Percentiles rank a stretch among this genome's conserved stretches.
Evolutionary conservation across 2,329 filamentous ascomycete species (phyloP).

Genomic region (Fusarium concolor): DNA sequence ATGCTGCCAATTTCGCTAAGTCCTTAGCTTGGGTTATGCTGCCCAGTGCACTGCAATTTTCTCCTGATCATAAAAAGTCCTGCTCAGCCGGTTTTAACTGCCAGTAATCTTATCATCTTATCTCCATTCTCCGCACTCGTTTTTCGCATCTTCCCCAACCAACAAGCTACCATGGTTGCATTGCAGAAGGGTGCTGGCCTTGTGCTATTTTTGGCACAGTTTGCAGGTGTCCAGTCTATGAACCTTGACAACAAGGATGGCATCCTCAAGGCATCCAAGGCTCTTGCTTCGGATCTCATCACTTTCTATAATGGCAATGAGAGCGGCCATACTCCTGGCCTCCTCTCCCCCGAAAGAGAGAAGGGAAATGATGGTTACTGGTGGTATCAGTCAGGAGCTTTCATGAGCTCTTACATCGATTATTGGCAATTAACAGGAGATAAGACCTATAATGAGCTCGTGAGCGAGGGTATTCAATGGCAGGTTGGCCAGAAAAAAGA

Average conservation of each 20-base stretch:
- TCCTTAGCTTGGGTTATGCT: neutral
- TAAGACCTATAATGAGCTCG: slow-evolving; percentile 68
- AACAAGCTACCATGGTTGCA: slow-evolving; percentile 3
- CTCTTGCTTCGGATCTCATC: slow-evolving; percentile 63
- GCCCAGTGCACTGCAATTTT: neutral
- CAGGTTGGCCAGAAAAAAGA: slow-evolving; percentile 67
- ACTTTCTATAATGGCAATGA: slow-evolving; percentile 63
- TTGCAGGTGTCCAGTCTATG: slow-evolving; percentile 12
- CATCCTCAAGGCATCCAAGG: slow-evolving; percentile 36
- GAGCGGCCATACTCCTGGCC: slow-evolving; percentile 64
- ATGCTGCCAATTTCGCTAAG: slow-evolving; percentile 17
- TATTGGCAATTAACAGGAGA: slow-evolving; percentile 78
- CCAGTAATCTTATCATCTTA: neutral
- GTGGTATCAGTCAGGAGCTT: slow-evolving; percentile 78
- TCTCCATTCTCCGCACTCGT: neutral
- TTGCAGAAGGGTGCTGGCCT: neutral
- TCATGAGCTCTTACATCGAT: slow-evolving; percentile 76
- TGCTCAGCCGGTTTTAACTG: neutral
- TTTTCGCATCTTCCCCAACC: neutral
- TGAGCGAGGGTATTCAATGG: slow-evolving; percentile 66
- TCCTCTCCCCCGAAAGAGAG: slow-evolving; percentile 58
- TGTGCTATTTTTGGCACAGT: slow-evolving; percentile 7
- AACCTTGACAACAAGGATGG: slow-evolving; percentile 15
- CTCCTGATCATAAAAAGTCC: slow-evolving; percentile 1
- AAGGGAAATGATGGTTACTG: slow-evolving; percentile 63